Base-by-base conservation (phyloP, 2,329 filamentous ascomycete species). In the Neonectria punicea region DNA sequence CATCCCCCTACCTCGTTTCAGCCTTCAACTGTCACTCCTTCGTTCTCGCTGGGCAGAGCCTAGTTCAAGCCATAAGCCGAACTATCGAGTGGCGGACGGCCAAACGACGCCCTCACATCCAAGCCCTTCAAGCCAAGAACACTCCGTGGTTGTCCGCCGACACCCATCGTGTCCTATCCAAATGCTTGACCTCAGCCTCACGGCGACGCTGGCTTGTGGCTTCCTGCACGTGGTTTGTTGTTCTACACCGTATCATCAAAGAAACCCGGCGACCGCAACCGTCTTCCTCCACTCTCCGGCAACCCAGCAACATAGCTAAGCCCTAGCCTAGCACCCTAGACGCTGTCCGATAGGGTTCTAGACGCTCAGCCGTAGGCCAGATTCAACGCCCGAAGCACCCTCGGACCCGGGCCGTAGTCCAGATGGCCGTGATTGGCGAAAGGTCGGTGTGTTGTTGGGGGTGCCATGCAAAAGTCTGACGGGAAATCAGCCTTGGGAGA, bases 271-370 rank as follows among this genome's bases (percentile, higher is more conserved):
- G 32, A n/a, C 54, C 54, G 14, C 50, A 30, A n/a, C 25, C 13
- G 9, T 41, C 11, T 49, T 49, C 50, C 56, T 30, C 28, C 49
- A 22, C 22, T 22, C 22, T 4, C 22, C 51, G 18, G 22, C 47
- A 61, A 55, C 58, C 53, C 63, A 25, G 39, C 46, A 53, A 50
- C 54, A 54, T 30, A 61, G 53, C 51, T 72, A 63, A 61, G 69
- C 62, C 58, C 62, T 65, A 67, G 51, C 34, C 64, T 64, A 55
- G 18, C 50, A 30, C 44, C 5, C 39, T 46, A 34, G 50, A 59
- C 39, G 46, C 61, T 63, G 49, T 49, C 53, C 53, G 30, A 55
- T 43, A 28, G 18, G 55, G 59, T 67, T 66, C 67, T 55, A 61
- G 61, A 60, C 47, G 47, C 58, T 67, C 43, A 58, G 58, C 59